Evolutionary conservation across 768 basidiomycete genomes (phyloP).

Genomic region (Mycena capillaripes): DNA sequence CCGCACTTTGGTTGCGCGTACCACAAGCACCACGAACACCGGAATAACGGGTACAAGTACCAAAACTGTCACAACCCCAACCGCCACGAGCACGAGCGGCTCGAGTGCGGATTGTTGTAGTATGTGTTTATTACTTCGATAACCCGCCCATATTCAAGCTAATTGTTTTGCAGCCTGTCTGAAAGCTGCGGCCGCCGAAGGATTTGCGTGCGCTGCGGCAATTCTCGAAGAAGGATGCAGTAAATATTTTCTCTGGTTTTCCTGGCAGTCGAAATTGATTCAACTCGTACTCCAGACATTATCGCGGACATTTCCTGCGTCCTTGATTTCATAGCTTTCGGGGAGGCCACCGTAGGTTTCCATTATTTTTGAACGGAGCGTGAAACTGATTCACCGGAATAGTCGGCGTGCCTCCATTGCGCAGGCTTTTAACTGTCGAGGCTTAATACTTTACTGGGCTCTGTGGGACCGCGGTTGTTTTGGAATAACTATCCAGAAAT

Average conservation of each 20-base stretch:
- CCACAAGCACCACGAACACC: neutral
- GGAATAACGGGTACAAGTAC: neutral
- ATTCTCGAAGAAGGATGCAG: conserved; percentile 7
- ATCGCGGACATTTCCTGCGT: neutral
- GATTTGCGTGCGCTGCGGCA: neutral
- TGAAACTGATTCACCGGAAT: neutral
- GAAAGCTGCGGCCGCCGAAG: neutral
- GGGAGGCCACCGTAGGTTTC: neutral
- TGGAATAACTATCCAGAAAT: no score
- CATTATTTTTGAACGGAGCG: neutral
- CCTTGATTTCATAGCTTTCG: neutral
- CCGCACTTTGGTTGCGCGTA: neutral
- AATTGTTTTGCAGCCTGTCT: neutral
- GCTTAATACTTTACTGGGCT: no score
- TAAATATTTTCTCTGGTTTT: neutral
- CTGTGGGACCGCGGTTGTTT: no score
- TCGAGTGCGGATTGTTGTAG: neutral
- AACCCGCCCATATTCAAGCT: neutral
- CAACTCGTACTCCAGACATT: neutral
- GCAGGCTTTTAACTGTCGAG: no score
- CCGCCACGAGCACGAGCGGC: neutral
- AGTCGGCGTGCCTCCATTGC: neutral
- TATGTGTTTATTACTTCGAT: neutral
- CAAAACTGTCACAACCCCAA: neutral
- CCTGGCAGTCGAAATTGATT: no score